phyloP scores from a whole-genome alignment of 1,284 basidiomycete genomes.

The Bjerkandera adusta region DNA sequence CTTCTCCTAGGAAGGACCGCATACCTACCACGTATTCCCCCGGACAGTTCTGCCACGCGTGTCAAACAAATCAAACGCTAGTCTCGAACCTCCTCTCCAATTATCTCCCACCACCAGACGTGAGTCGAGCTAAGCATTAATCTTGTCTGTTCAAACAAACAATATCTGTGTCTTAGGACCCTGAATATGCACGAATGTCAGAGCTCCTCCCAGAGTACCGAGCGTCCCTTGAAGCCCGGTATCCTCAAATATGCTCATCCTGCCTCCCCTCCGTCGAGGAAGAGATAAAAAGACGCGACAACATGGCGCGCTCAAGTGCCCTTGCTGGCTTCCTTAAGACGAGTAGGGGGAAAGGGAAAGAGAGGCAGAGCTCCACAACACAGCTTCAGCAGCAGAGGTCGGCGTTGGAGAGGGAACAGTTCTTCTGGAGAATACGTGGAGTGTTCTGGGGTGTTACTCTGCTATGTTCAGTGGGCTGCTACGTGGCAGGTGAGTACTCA shows the following conservation, averaged over 20 bases:
- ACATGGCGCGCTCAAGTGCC: slow-evolving; percentile 79
- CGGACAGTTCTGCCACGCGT: slow-evolving; percentile 78
- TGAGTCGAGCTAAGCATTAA: slow-evolving; percentile 30
- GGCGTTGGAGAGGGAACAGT: slow-evolving; percentile 42
- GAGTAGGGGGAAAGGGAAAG: slow-evolving; percentile 57
- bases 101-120: slow-evolving; percentile 74
- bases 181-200: slow-evolving; percentile 62
- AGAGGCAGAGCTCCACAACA: slow-evolving; percentile 34
- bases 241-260: slow-evolving; percentile 78
- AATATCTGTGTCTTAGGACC: too few relatives aligned
- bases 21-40: slow-evolving; percentile 57
- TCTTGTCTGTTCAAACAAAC: slow-evolving; percentile 1
- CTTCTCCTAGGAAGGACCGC: slow-evolving; percentile 64
- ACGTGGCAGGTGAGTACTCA: slow-evolving; percentile 43
- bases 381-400: slow-evolving; percentile 37
- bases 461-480: slow-evolving; percentile 39
- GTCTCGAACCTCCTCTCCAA: slow-evolving; percentile 84
- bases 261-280: slow-evolving; percentile 81
- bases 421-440: slow-evolving; percentile 64
- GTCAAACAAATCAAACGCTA: slow-evolving; percentile 88
- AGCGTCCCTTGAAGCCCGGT: slow-evolving; percentile 72
- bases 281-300: slow-evolving; percentile 72
- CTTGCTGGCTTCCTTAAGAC: slow-evolving; percentile 67
- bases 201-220: slow-evolving; percentile 69
- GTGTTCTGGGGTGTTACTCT: slow-evolving; percentile 54